A percentile compares a stretch with the other conserved stretches of the same genome.
These are phyloP conservation scores for Phytophthora pisi DNA, from an alignment of 352 stramenopile species.

Conservation along the genomic window DNA sequence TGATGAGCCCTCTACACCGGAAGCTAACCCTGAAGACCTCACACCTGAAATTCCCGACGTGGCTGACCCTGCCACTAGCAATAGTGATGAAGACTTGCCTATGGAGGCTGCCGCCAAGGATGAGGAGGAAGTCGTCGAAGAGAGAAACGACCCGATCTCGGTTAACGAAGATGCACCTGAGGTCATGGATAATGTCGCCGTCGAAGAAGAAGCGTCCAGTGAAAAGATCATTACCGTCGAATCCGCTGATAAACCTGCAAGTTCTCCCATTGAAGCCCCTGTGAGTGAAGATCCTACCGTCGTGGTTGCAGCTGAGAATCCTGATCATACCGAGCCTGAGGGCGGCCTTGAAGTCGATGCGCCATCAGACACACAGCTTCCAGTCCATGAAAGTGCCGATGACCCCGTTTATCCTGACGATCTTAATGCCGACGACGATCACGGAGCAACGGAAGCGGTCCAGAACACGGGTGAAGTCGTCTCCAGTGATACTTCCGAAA, in stretches of 20 bases:
- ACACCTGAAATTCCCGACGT: not conserved
- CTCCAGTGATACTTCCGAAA: constrained; percentile 3
- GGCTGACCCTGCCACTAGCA: constrained; percentile 6
- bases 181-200: not conserved
- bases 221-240: not conserved
- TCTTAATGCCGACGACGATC: not conserved
- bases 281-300: constrained; percentile 1
- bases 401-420: not conserved
- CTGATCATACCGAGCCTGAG: not conserved
- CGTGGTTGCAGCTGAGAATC: not conserved
- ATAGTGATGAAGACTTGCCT: not conserved
- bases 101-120: constrained; percentile 1
- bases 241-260: constrained; percentile 4
- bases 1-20: not conserved
- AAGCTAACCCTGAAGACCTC: constrained; percentile 7
- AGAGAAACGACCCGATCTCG: not conserved
- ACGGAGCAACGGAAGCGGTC: not conserved
- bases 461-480: not conserved
- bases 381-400: not conserved
- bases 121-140: not conserved
- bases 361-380: not conserved
- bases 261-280: not conserved
- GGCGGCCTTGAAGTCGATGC: not conserved
- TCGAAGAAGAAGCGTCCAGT: not conserved
- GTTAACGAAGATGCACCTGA: not conserved